Base-by-base conservation (phyloP, 257 asterid genomes). In the Rehmannia glutinosa region DNA sequence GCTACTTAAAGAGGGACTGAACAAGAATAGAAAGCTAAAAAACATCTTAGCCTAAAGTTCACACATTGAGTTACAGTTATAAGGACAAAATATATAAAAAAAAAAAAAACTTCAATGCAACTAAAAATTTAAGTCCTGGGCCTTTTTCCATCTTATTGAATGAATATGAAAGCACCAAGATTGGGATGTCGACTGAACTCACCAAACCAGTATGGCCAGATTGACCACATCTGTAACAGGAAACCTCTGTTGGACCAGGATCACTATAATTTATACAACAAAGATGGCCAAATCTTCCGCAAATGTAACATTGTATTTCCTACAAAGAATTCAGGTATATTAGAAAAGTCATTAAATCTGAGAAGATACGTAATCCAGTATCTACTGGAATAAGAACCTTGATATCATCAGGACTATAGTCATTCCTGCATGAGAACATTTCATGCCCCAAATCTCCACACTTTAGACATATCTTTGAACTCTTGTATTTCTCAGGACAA, bases 141-240 rank as follows among this genome's bases (percentile, higher is more conserved):
- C 33, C 36, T 25, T 36, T 23, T 28, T 3, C 23, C 70, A 43
- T 56, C 64, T 41, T 17, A 71, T 13, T 60, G n/a, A 57, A 66
- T 66, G 46, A 17, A 42, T 25, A 16, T 50, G 17, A 43, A 66
- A 2, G 17, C 42, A 25, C 46, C 12, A 23, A 51, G 13, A 20
- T 36, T 19, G 1, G 50, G 17, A 66, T 45, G 64, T 19, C 13
- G 13, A 54, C 15, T 33, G 9, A 63, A 86, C 97, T 86, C 69
- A 93, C 99, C 96, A 82, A 67, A 72, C 99, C 97, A 66, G 91
- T 88, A 80, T 93, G 99, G 66, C 99, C 99, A 1, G 80, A 72
- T 50, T 68, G 83, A 70, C 99, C 99, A 80, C 99, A 93, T 79
- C 84, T 81, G 77, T 90, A 93, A 75, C 97, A 93, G 54, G 99